Evolutionary conservation across 768 basidiomycete genomes (phyloP).

Genomic region (Royoungia palumana): DNA sequence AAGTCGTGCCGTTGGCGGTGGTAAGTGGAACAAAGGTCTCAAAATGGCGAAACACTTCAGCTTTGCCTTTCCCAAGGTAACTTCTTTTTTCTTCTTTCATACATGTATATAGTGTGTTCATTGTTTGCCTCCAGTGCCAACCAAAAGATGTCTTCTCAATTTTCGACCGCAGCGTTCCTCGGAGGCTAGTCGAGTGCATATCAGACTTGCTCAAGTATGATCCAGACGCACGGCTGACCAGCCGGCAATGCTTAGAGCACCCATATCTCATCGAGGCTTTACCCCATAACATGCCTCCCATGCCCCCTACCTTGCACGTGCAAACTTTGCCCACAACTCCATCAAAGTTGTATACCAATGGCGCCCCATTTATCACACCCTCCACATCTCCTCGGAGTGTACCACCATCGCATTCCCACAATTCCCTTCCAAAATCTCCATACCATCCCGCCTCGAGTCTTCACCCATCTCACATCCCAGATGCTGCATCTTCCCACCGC

Average conservation of each 20-base stretch:
- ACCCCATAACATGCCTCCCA: conserved; percentile 61
- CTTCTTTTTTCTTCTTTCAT: not conserved
- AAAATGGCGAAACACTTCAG: conserved; percentile 84
- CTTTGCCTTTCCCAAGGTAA: conserved; percentile 86
- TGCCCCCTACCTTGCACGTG: conserved; percentile 50
- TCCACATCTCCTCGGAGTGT: conserved; percentile 43
- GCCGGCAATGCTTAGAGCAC: conserved; percentile 83
- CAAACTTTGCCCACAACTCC: conserved; percentile 37
- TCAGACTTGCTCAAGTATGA: conserved; percentile 90
- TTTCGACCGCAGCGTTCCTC: conserved; percentile 76
- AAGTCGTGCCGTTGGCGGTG: conserved; percentile 75
- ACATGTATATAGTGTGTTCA: conserved; percentile 3
- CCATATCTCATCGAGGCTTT: conserved; percentile 82
- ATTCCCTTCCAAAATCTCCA: conserved; percentile 37
- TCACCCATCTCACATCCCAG: conserved; percentile 42
- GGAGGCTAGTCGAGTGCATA: conserved; percentile 86
- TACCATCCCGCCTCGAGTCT: conserved; percentile 39
- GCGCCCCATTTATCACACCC: conserved; percentile 35
- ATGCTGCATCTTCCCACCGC: conserved; percentile 51
- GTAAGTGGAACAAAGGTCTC: conserved; percentile 81
- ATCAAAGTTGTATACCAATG: conserved; percentile 36
- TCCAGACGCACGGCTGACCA: conserved; percentile 81
- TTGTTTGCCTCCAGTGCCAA: conserved; percentile 42
- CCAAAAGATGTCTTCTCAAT: conserved; percentile 67
- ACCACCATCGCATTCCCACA: conserved; percentile 50